phyloP scores from a whole-genome alignment of 2,329 filamentous ascomycete genomes.

The Aspergillus eucalypticola region DNA sequence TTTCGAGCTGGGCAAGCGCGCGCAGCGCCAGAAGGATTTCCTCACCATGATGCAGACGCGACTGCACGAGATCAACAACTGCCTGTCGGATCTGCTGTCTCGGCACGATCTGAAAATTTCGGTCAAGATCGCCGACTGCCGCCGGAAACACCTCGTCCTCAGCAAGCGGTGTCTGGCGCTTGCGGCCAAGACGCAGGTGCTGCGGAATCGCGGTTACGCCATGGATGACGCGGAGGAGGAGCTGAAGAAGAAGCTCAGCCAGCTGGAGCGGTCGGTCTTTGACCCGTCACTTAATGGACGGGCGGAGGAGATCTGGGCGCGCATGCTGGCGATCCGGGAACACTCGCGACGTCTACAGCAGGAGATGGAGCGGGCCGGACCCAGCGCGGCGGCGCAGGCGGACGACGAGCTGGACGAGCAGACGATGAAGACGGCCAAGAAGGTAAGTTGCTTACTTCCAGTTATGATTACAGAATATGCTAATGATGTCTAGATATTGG shows the following conservation, averaged over 20 bases:
- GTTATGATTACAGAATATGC: not conserved
- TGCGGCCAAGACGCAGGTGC: constrained; percentile 64
- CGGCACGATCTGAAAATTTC: constrained; percentile 62
- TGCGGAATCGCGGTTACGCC: constrained; percentile 64
- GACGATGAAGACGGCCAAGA: constrained; percentile 60
- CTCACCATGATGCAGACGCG: constrained; percentile 60
- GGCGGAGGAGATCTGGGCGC: constrained; percentile 67
- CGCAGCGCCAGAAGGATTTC: constrained; percentile 58
- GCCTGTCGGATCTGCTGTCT: constrained; percentile 59
- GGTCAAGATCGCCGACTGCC: constrained; percentile 59
- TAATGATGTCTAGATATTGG: constrained; percentile 45
- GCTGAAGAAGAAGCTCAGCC: constrained; percentile 61
- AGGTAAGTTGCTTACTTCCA: constrained; percentile 47
- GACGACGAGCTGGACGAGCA: constrained; percentile 56
- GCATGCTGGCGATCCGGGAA: constrained; percentile 64
- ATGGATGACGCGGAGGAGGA: constrained; percentile 66
- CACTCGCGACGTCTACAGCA: constrained; percentile 59
- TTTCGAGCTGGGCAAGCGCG: constrained; percentile 58
- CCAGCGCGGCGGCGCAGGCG: constrained; percentile 39
- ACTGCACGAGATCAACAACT: constrained; percentile 66
- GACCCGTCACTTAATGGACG: constrained; percentile 62
- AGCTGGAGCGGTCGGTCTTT: constrained; percentile 59
- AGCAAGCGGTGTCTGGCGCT: constrained; percentile 62
- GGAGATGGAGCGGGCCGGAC: constrained; percentile 60
- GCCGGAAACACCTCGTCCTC: constrained; percentile 60